These are phyloP conservation scores for Cercospora beticola DNA, from an alignment of 2,329 filamentous ascomycete species.

Conservation along the genomic window DNA sequence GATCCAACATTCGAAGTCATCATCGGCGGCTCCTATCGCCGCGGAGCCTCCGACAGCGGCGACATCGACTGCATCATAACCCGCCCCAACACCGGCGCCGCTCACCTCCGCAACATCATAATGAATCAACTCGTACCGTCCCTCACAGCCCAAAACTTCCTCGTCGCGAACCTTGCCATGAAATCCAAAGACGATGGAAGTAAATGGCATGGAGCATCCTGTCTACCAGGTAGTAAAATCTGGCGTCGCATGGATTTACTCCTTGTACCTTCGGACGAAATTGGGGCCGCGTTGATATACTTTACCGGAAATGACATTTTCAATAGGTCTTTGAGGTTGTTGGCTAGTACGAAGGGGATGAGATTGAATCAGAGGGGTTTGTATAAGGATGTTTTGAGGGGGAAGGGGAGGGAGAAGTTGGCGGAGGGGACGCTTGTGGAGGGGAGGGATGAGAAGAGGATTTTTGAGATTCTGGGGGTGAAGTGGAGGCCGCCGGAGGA, in stretches of 20 bases:
- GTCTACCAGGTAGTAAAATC: conserved; percentile 58
- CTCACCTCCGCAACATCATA: conserved; percentile 61
- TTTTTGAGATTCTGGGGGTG: conserved; percentile 81
- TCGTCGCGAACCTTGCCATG: conserved; percentile 66
- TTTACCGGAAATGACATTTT: conserved; percentile 96
- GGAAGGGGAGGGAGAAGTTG: conserved; percentile 57
- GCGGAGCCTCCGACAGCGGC: conserved; percentile 70
- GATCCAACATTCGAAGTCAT: conserved; percentile 68
- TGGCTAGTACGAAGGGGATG: conserved; percentile 81
- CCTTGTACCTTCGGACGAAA: conserved; percentile 73
- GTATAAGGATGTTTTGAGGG: conserved; percentile 68
- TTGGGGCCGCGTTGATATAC: conserved; percentile 86
- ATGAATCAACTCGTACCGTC: conserved; percentile 62
- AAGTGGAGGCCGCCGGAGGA: conserved; percentile 77
- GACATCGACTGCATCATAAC: conserved; percentile 88
- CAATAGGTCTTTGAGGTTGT: conserved; percentile 77
- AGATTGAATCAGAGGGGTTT: conserved; percentile 80
- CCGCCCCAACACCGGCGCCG: conserved; percentile 58
- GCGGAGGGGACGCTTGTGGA: conserved; percentile 71
- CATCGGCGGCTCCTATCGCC: conserved; percentile 80
- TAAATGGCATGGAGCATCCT: conserved; percentile 87
- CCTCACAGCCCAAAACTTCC: conserved; percentile 63
- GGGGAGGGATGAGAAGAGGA: conserved; percentile 70
- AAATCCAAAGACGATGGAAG: conserved; percentile 58
- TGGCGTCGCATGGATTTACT: conserved; percentile 87